These are phyloP conservation scores for Phylloporus sp. DNA, from an alignment of 1,284 basidiomycete genomes.

Conservation along the genomic window DNA sequence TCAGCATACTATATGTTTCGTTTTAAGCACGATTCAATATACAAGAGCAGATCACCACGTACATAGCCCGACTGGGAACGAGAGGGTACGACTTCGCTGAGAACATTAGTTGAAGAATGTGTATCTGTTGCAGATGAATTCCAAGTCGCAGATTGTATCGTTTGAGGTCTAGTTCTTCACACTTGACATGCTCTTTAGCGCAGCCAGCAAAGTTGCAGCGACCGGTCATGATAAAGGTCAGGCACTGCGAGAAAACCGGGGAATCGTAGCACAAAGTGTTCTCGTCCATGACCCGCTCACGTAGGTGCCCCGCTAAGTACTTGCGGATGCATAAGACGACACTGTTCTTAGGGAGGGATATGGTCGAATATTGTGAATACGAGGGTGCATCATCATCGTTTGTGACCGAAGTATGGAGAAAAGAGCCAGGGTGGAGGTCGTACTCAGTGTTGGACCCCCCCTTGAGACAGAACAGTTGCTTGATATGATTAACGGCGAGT, in stretches of 20 bases:
- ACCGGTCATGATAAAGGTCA: conserved; percentile 43
- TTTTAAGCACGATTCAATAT: background rate
- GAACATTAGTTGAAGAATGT: conserved; percentile 48
- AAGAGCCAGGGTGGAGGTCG: conserved; percentile 35
- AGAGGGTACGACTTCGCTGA: conserved; percentile 26
- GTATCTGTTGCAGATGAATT: conserved; percentile 56
- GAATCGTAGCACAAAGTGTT: conserved; percentile 42
- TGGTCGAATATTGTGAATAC: background rate
- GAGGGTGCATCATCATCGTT: conserved; percentile 12
- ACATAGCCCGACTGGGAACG: conserved; percentile 28
- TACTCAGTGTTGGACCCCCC: conserved; percentile 38
- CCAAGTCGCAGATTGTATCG: conserved; percentile 51
- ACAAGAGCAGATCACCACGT: conserved; percentile 16
- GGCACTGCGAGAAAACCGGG: conserved; percentile 50
- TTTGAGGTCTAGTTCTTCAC: conserved; percentile 32
- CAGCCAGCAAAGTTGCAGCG: conserved; percentile 49
- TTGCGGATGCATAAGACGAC: conserved; percentile 24
- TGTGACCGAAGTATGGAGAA: conserved; percentile 29
- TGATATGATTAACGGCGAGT: conserved; percentile 32
- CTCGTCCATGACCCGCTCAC: conserved; percentile 44
- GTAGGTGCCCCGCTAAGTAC: conserved; percentile 40
- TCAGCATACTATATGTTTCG: conserved; percentile 17
- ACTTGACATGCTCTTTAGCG: conserved; percentile 46
- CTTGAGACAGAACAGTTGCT: conserved; percentile 50
- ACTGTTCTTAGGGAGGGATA: conserved; percentile 16